A percentile compares a stretch with the other conserved stretches of the same genome.
These are phyloP conservation scores for Echites panduratus DNA, from an alignment of 257 asterid species.

Conservation along the genomic window DNA sequence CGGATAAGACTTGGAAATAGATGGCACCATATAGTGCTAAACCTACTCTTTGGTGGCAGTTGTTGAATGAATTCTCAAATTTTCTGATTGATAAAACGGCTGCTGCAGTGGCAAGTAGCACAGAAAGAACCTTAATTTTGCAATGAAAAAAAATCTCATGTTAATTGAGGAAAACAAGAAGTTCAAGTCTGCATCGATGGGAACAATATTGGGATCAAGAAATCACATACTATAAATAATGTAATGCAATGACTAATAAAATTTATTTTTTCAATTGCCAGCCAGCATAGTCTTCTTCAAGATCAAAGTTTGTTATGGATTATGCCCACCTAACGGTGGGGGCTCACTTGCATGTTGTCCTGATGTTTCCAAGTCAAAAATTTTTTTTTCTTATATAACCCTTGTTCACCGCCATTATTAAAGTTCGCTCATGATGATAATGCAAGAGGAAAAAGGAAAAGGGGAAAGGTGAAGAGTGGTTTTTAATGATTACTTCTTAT, in stretches of 20 bases:
- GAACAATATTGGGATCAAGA: background rate
- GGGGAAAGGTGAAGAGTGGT: slow-evolving; percentile 2
- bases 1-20: slow-evolving; percentile 53
- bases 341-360: slow-evolving; percentile 24
- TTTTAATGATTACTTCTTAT: slow-evolving; percentile 30
- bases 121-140: slow-evolving; percentile 41
- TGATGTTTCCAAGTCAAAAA: slow-evolving; percentile 4
- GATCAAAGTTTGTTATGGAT: slow-evolving; percentile 8
- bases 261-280: no score
- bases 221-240: no score
- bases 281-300: background rate
- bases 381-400: slow-evolving; percentile 14
- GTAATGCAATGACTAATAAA: no score
- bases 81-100: slow-evolving; percentile 63
- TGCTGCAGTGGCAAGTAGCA: slow-evolving; percentile 59
- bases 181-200: background rate
- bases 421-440: slow-evolving; percentile 45
- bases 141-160: background rate
- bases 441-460: slow-evolving; percentile 27
- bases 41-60: slow-evolving; percentile 76
- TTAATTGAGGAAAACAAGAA: background rate
- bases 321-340: slow-evolving; percentile 37
- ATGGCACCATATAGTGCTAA: slow-evolving; percentile 68
- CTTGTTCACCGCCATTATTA: slow-evolving; percentile 23
- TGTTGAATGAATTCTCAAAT: slow-evolving; percentile 71